phyloP scores from a whole-genome alignment of 768 basidiomycete species.

The Hygrophorus pudorinus region DNA sequence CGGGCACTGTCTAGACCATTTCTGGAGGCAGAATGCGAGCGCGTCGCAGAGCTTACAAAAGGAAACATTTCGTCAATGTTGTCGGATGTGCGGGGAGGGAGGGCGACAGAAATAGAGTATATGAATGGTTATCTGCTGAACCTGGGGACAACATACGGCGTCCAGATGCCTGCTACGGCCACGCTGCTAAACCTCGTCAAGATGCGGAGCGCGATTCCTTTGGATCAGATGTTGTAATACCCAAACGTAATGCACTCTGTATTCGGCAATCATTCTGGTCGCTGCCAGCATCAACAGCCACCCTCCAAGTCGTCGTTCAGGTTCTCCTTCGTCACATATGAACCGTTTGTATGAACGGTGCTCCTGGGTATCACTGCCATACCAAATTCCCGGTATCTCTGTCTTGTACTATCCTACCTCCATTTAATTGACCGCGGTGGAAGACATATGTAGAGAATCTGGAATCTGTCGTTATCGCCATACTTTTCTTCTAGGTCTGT shows the following conservation, averaged over 20 bases:
- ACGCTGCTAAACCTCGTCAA: conserved; percentile 50
- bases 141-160: conserved; percentile 45
- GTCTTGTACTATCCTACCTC: too few relatives aligned
- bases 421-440: too few relatives aligned
- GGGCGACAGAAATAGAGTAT: conserved; percentile 66
- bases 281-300: too few relatives aligned
- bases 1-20: conserved; percentile 30
- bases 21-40: conserved; percentile 47
- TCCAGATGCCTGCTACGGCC: conserved; percentile 49
- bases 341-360: too few relatives aligned
- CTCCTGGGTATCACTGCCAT: too few relatives aligned
- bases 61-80: conserved; percentile 79
- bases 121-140: conserved; percentile 74
- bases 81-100: conserved; percentile 51
- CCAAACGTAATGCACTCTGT: neutral
- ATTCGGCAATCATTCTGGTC: neutral
- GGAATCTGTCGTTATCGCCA: too few relatives aligned
- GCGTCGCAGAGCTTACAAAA: conserved; percentile 47
- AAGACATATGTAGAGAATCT: too few relatives aligned
- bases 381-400: too few relatives aligned
- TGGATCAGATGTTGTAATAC: conserved; percentile 33
- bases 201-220: conserved; percentile 44
- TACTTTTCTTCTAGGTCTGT: too few relatives aligned
- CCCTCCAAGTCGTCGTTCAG: too few relatives aligned
- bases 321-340: too few relatives aligned